Conservation (phyloP, 768 basidiomycete genomes). For the Megacollybia marginata region DNA sequence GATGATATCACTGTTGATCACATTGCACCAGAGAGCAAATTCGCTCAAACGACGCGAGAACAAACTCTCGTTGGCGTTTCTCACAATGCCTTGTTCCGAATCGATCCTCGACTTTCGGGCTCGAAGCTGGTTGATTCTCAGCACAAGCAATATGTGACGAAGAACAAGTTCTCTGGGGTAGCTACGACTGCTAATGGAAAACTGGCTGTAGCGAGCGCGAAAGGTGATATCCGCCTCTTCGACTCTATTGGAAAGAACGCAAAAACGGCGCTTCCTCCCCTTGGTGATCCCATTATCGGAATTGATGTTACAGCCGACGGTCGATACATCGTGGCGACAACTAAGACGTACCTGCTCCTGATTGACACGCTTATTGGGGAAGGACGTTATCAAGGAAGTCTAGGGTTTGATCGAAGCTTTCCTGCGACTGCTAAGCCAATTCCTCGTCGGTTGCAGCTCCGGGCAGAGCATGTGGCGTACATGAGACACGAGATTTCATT, state of each 20-base stretch:
- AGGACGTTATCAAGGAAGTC: slow-evolving; percentile 71
- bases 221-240: slow-evolving; percentile 93
- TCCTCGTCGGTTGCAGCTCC: slow-evolving; percentile 80
- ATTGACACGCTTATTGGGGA: slow-evolving; percentile 95
- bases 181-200: slow-evolving; percentile 82
- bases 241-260: slow-evolving; percentile 98
- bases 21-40: slow-evolving; percentile 90
- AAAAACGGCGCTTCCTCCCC: slow-evolving; percentile 92
- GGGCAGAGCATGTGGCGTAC: slow-evolving; percentile 87
- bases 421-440: slow-evolving; percentile 91
- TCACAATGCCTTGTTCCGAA: slow-evolving; percentile 93
- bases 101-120: slow-evolving; percentile 92
- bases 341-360: slow-evolving; percentile 86
- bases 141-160: slow-evolving; percentile 92
- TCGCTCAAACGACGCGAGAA: slow-evolving; percentile 85
- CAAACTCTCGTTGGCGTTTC: slow-evolving; percentile 93
- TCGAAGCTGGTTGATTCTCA: slow-evolving; percentile 91
- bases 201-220: slow-evolving; percentile 90
- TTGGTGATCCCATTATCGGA: slow-evolving; percentile 93
- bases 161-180: slow-evolving; percentile 92
- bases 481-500: slow-evolving; percentile 86
- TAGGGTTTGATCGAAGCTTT: slow-evolving; percentile 94
- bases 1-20: slow-evolving; percentile 81
- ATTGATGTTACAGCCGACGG: slow-evolving; percentile 93
- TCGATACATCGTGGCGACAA: slow-evolving; percentile 93